Base-by-base conservation (phyloP, 805 yeast species). In the Isabelozyma gotoi region DNA sequence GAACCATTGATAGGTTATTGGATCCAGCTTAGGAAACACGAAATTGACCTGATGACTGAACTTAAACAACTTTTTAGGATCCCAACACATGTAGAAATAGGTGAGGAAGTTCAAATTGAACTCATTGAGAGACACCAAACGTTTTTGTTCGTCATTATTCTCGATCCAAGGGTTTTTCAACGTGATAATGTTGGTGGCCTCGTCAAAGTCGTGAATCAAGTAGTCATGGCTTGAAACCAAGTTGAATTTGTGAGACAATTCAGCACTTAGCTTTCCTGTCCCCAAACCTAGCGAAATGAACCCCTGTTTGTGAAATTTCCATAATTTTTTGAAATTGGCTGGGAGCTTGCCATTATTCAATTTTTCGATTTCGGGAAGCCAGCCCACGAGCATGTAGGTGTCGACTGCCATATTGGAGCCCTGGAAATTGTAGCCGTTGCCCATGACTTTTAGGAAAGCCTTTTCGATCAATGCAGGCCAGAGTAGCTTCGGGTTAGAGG, bases 321-420 rank as follows among this genome's bases (percentile, higher is more conserved):
- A 56, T 15, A 58, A 45, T 6, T 45, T 39, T 5, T 40, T 43
- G 15, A 65, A 49, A 12, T 50, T 44, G 10, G 42, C 49, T 44
- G 44, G 80, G 11, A 45, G 45, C 35, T 19, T 60, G 43, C 73
- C 82, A 67, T 62, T 50, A 12, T 64, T 57, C 4, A 76, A 59
- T 7, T 66, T 54, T 7, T 68, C 57, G 1, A 66, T 57, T 45
- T 87, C 90, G 0, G 96, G 96, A 5, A 84, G 58, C 83, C 86
- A 89, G 1, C 91, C 89, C 2, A 82, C 71, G 2, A 90, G 50
- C 34, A 80, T 62, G 52, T 67, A 87, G 0, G 86, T 76, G 54
- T 87, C 96, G 11, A 74, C 67, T 2, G 85, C 85, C 55, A 87
- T 79, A 57, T 89, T 88, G 0, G 96, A 88, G 0, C 97, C 97